Evolutionary conservation across 2,329 filamentous ascomycete species (phyloP).

Genomic region (Davidsoniella neocaledoniae): DNA sequence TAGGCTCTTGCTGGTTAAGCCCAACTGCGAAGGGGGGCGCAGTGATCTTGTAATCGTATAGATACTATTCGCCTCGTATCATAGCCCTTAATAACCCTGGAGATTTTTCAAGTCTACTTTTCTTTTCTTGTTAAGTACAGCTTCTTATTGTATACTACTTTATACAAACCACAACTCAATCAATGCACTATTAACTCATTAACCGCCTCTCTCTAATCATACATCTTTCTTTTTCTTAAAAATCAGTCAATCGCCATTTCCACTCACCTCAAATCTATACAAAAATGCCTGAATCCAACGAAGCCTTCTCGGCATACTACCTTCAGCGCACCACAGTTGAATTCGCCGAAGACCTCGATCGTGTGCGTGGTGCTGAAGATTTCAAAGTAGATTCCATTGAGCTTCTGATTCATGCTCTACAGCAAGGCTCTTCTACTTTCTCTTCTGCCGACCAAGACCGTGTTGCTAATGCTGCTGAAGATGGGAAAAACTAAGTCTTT

Average conservation of each 20-base stretch:
- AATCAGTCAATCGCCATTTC: background rate
- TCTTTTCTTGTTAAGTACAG: too few relatives aligned
- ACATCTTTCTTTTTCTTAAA: background rate
- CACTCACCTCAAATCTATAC: background rate
- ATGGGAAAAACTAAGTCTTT: background rate
- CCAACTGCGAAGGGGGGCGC: too few relatives aligned
- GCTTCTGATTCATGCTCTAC: conserved; percentile 49
- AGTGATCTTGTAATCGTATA: too few relatives aligned
- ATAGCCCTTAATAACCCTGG: conserved; percentile 5
- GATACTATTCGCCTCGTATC: too few relatives aligned
- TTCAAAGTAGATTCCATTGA: conserved; percentile 49
- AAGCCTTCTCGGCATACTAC: conserved; percentile 46
- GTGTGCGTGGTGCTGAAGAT: conserved; percentile 50
- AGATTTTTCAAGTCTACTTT: background rate
- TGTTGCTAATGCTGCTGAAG: conserved; percentile 9
- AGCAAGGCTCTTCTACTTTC: conserved; percentile 50
- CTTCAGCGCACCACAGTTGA: conserved; percentile 52
- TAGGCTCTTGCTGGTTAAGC: too few relatives aligned
- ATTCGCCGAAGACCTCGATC: conserved; percentile 58
- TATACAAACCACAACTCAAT: too few relatives aligned
- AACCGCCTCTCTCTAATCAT: background rate
- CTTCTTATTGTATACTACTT: too few relatives aligned
- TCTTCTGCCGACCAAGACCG: conserved; percentile 25
- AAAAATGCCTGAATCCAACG: conserved; percentile 12
- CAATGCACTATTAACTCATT: too few relatives aligned